phyloP scores from a whole-genome alignment of 106 monocot genomes.

The Apostasia ramifera region DNA sequence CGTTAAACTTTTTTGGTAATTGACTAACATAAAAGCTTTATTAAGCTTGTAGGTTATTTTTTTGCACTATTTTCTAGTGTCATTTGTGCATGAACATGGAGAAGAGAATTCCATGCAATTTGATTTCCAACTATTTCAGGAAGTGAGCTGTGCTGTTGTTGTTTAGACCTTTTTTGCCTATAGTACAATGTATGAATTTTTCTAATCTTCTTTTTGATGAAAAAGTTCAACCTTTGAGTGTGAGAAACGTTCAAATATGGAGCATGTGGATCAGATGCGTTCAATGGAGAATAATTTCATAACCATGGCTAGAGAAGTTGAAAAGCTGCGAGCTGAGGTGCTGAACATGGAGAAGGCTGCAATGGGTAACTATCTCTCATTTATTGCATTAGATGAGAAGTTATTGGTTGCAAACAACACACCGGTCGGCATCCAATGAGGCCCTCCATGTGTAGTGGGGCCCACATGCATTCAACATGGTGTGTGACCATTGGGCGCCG shows the following conservation, averaged over 20 bases:
- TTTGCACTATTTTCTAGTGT: background rate
- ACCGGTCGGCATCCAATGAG: background rate
- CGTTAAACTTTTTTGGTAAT: too few relatives aligned
- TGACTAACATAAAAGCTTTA: too few relatives aligned
- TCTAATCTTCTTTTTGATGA: background rate
- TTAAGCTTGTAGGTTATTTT: background rate
- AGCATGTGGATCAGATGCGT: slow-evolving; percentile 70
- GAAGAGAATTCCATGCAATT: too few relatives aligned
- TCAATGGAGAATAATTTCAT: slow-evolving; percentile 69
- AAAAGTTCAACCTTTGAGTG: slow-evolving; percentile 57
- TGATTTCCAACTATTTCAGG: too few relatives aligned
- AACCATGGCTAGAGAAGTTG: slow-evolving; percentile 54
- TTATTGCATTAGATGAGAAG: background rate
- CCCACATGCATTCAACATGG: background rate
- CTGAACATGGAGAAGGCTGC: slow-evolving; percentile 41
- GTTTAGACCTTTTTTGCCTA: background rate
- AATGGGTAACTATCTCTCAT: slow-evolving; percentile 18
- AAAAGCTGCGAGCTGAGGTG: slow-evolving; percentile 65
- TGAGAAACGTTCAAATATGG: slow-evolving; percentile 69
- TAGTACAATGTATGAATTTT: background rate
- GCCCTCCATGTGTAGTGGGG: background rate
- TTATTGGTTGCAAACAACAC: background rate
- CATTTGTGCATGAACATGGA: background rate
- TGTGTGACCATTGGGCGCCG: background rate
- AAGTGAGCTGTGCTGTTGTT: too few relatives aligned